Evolutionary conservation across 176 grass and related monocot genomes (phyloP).

Genomic region (Themeda triandra): DNA sequence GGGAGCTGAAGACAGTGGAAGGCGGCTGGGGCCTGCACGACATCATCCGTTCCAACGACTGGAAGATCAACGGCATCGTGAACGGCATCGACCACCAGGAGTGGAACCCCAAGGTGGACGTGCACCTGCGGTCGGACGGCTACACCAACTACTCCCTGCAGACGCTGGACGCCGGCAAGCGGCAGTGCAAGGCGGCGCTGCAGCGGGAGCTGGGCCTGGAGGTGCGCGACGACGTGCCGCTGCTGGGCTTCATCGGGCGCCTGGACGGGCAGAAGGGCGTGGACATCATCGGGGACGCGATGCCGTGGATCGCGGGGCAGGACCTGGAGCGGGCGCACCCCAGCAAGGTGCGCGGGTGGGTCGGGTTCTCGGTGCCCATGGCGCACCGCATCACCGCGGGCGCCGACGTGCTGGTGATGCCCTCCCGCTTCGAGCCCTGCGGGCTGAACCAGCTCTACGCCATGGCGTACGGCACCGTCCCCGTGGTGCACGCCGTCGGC

Average conservation of each 20-base stretch:
- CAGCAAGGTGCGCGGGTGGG: slow-evolving; percentile 69
- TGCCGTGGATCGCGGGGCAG: slow-evolving; percentile 76
- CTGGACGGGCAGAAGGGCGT: slow-evolving; percentile 87
- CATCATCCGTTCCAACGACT: slow-evolving; percentile 63
- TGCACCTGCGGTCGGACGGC: slow-evolving; percentile 68
- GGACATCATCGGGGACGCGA: slow-evolving; percentile 84
- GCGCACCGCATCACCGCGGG: slow-evolving; percentile 84
- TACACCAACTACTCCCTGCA: slow-evolving; percentile 79
- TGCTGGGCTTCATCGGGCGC: slow-evolving; percentile 82
- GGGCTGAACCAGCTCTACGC: slow-evolving; percentile 96
- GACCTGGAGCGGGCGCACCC: slow-evolving; percentile 68
- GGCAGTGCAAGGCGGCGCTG: slow-evolving; percentile 78
- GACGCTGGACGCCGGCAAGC: slow-evolving; percentile 58
- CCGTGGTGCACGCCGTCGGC: slow-evolving; percentile 90
- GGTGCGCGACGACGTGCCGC: slow-evolving; percentile 60
- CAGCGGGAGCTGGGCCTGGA: slow-evolving; percentile 62
- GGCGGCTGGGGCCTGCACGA: slow-evolving; percentile 87
- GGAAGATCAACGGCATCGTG: slow-evolving; percentile 87
- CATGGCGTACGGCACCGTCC: slow-evolving; percentile 80
- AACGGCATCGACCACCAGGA: slow-evolving; percentile 80
- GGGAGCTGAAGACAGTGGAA: slow-evolving; percentile 90
- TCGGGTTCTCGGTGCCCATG: slow-evolving; percentile 81
- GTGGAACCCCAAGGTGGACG: slow-evolving; percentile 74
- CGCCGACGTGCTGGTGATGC: slow-evolving; percentile 72
- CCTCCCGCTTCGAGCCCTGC: slow-evolving; percentile 91